Conservation (phyloP, 306 rosid genomes). For the barrel medic (Medicago truncatula) region MtrunA17r5.0-ANR NC_053048.1:28520501-28521000, state of each 20-base stretch:
- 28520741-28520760: conserved; percentile 76
- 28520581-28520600: conserved; percentile 54
- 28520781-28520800: conserved; percentile 78
- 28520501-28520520: conserved; percentile 15
- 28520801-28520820: conserved; percentile 79
- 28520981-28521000: background rate
- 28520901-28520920: conserved; percentile 69
- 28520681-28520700: conserved; percentile 81
- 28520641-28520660: conserved; percentile 96
- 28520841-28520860: conserved; percentile 90
- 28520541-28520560: conserved; percentile 67
- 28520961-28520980: conserved; percentile 29
- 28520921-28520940: conserved; percentile 82
- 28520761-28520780: conserved; percentile 82
- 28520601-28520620: conserved; percentile 56
- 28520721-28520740: conserved; percentile 67
- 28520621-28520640: conserved; percentile 84
- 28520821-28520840: conserved; percentile 88
- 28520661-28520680: conserved; percentile 87
- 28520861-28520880: conserved; percentile 72
- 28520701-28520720: conserved; percentile 63
- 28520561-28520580: conserved; percentile 95
- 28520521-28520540: conserved; percentile 20
- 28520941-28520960: conserved; percentile 72
- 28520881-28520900: conserved; percentile 63